A percentile compares a stretch with the other conserved stretches of the same genome.
Evolutionary conservation across 768 basidiomycete genomes (phyloP).

Genomic region (Rhodotorula graminis): DNA sequence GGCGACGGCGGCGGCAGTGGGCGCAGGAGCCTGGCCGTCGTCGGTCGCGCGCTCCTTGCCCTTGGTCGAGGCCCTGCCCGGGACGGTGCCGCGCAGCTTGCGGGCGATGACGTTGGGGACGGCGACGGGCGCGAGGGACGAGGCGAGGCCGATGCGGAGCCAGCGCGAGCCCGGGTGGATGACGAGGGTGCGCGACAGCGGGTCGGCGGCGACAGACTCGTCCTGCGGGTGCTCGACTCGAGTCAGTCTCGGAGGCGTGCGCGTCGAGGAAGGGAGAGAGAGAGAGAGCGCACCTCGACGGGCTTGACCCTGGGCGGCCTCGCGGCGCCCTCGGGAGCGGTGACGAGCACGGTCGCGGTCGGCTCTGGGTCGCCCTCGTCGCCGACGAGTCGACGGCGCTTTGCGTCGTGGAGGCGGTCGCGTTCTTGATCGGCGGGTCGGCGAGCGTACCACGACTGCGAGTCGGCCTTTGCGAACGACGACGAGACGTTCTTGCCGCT

Average conservation of each 20-base stretch:
- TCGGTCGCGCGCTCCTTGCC: constrained; percentile 5
- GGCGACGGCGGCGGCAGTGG: neutral
- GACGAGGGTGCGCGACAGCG: constrained; percentile 39
- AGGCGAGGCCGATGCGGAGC: constrained; percentile 42
- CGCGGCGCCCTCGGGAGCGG: neutral
- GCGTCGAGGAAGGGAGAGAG: neutral
- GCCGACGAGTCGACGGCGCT: constrained; percentile 31
- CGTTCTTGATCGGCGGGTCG: constrained; percentile 13
- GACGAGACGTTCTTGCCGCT: constrained; percentile 41
- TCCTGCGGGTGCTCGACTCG: no score
- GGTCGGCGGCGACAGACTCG: neutral
- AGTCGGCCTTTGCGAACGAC: constrained; percentile 30
- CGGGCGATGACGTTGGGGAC: constrained; percentile 43
- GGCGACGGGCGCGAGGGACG: constrained; percentile 35
- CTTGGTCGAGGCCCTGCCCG: neutral
- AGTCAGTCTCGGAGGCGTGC: neutral
- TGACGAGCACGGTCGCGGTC: constrained; percentile 3
- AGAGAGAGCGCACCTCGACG: neutral
- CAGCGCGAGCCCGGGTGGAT: constrained; percentile 44
- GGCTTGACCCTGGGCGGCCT: neutral
- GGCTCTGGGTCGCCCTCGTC: constrained; percentile 17
- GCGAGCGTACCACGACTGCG: constrained; percentile 29
- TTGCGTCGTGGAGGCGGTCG: constrained; percentile 25
- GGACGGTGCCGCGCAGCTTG: constrained; percentile 3
- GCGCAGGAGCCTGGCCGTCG: neutral